phyloP scores from a whole-genome alignment of 306 rosid species.

The Cucumis cinereus region DNA sequence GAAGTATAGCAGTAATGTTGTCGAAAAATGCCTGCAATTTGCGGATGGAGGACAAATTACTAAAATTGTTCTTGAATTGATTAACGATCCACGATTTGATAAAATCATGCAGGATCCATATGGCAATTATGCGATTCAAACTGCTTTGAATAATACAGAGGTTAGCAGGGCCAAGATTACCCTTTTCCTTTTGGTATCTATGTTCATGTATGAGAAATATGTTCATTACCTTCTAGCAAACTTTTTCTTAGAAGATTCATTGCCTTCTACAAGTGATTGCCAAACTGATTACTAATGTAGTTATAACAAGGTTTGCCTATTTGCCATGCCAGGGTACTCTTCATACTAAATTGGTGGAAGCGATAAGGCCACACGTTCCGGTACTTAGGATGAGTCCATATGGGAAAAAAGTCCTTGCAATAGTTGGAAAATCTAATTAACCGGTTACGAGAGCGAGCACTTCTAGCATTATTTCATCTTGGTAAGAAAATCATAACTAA shows the following conservation, averaged over 20 bases:
- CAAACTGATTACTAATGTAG: neutral
- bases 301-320: neutral
- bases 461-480: neutral
- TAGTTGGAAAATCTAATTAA: slow-evolving; percentile 21
- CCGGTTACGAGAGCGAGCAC: neutral
- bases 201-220: neutral
- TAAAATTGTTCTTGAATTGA: slow-evolving; percentile 25
- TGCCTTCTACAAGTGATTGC: neutral
- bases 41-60: slow-evolving; percentile 12
- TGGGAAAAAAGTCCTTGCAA: slow-evolving; percentile 41
- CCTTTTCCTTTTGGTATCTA: neutral
- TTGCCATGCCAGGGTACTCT: slow-evolving; percentile 26
- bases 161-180: slow-evolving; percentile 14
- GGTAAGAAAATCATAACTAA: neutral
- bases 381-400: slow-evolving; percentile 35
- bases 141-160: slow-evolving; percentile 28
- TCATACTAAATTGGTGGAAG: slow-evolving; percentile 23
- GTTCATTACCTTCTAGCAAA: too few species aligned
- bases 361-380: slow-evolving; percentile 29
- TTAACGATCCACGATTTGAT: slow-evolving; percentile 21
- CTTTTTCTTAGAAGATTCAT: neutral
- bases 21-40: slow-evolving; percentile 33
- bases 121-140: slow-evolving; percentile 43
- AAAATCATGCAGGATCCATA: slow-evolving; percentile 47
- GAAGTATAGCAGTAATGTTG: slow-evolving; percentile 48